A percentile compares a stretch with the other conserved stretches of the same genome.
Conservation (phyloP, 495 filamentous ascomycete species). For the Hypoxylon intermedium region DNA sequence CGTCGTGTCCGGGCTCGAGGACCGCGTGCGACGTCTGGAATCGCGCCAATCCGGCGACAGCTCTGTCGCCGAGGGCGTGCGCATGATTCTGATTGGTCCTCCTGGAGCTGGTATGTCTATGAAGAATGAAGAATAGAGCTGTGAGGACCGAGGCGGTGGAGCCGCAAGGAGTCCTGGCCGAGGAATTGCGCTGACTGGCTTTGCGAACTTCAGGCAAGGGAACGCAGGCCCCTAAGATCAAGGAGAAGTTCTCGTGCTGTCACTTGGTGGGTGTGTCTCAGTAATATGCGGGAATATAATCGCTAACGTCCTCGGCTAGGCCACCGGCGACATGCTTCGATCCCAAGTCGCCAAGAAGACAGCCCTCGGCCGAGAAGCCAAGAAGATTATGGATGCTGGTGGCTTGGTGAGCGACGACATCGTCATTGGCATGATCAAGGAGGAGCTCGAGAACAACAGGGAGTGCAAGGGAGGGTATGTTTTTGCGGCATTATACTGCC, state of each 20-base stretch:
- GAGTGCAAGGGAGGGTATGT: slow-evolving; percentile 96
- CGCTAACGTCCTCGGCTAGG: slow-evolving; percentile 59
- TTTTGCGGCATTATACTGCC: not conserved
- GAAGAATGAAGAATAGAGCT: too few species aligned
- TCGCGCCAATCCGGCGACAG: slow-evolving; percentile 57
- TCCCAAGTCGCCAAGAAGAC: slow-evolving; percentile 99
- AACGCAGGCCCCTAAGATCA: slow-evolving; percentile 96
- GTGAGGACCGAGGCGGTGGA: too few species aligned
- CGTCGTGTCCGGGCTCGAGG: slow-evolving; percentile 82
- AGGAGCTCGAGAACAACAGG: slow-evolving; percentile 87
- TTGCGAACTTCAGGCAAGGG: slow-evolving; percentile 79
- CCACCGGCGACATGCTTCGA: slow-evolving; percentile 98
- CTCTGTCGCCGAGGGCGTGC: slow-evolving; percentile 69
- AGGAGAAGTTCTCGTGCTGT: slow-evolving; percentile 95
- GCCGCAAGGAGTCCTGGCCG: not conserved
- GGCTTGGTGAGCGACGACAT: slow-evolving; percentile 98
- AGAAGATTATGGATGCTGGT: slow-evolving; percentile 99
- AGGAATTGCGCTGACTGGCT: slow-evolving; percentile 42
- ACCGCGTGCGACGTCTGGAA: slow-evolving; percentile 81
- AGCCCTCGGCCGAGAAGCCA: slow-evolving; percentile 88
- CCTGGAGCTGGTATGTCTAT: slow-evolving; percentile 85
- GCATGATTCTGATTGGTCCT: slow-evolving; percentile 97
- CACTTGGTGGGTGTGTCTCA: slow-evolving; percentile 93
- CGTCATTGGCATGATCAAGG: slow-evolving; percentile 99
- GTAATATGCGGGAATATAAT: too few species aligned